phyloP scores from a whole-genome alignment of 177 flowering plant genomes.

The Vitis hybrid region DNA sequence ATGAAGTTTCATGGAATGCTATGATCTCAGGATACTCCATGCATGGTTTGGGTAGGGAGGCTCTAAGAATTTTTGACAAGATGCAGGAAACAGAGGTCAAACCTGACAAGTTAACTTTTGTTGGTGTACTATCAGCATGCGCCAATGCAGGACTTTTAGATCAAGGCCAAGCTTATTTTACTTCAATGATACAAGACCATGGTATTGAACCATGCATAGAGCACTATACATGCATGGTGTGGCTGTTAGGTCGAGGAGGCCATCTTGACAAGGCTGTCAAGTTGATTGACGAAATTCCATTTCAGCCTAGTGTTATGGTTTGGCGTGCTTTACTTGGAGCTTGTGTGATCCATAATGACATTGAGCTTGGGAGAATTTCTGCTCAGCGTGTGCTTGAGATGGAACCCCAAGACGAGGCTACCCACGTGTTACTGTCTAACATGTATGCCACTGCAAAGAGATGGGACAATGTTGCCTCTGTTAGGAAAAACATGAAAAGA shows the following conservation, averaged over 20 bases:
- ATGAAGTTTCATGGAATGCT: conserved; percentile 82
- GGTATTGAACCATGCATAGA: conserved; percentile 76
- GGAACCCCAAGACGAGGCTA: conserved; percentile 71
- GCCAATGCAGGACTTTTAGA: conserved; percentile 71
- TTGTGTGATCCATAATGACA: conserved; percentile 66
- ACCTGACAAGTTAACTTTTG: conserved; percentile 71
- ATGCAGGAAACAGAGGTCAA: conserved; percentile 47
- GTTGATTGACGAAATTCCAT: conserved; percentile 67
- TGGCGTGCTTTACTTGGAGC: conserved; percentile 91
- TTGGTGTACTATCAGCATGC: conserved; percentile 82
- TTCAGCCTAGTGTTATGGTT: conserved; percentile 74
- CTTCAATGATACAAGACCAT: conserved; percentile 55
- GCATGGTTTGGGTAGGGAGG: conserved; percentile 76
- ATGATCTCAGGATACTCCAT: conserved; percentile 81
- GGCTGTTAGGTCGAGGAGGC: conserved; percentile 74
- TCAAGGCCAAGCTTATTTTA: conserved; percentile 57
- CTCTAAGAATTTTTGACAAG: conserved; percentile 48
- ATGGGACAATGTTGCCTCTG: conserved; percentile 61
- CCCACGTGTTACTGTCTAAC: conserved; percentile 73
- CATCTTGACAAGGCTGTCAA: conserved; percentile 59
- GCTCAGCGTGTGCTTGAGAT: conserved; percentile 69
- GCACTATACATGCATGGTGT: conserved; percentile 86
- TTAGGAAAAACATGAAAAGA: conserved; percentile 70
- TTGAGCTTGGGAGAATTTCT: conserved; percentile 57
- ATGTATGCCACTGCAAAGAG: conserved; percentile 69